Base-by-base conservation (phyloP, 768 basidiomycete genomes). In the Fibroporia radiculosa region DNA sequence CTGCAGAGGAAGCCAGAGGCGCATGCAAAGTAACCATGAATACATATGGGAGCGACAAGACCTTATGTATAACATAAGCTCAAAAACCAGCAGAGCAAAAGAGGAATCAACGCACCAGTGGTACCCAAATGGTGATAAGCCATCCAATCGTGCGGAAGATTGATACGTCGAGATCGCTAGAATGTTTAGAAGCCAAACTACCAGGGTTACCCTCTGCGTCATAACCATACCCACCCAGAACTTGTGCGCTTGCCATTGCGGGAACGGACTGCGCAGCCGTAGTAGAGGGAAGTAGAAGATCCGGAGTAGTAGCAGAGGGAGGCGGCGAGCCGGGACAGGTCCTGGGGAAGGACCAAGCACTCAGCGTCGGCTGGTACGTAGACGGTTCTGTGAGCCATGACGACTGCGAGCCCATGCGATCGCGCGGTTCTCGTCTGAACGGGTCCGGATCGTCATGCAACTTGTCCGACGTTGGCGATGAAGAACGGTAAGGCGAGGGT, bases 321-420 rank as follows among this genome's bases (percentile, higher is more conserved):
- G 59, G 50, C n/a, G 66, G 60, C 6, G 58, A 57, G 3, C 51
- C 49, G 11, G 59, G 50, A n/a, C 48, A 54, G 14, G 71, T 72
- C 3, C 75, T 62, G 14, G 85, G 77, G 66, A 75, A 86, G 1
- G 82, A 84, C 81, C 83, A 87, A 7, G 75, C 72, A 19, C 84
- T 76, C 18, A 79, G 45, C 0, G 80, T 78, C 12, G 69, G 64
- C 34, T 75, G 77, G 10, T 80, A 75, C 10, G 69, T 77, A 34
- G 75, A 69, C 6, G 73, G 72, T 3, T 82, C 82, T 0, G 81
- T 81, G 45, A 88, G 60, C 85, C 85, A 87, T 3, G 84, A 88
- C 14, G 68, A 77, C 58, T 84, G 81, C 6, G 84, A 84, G 7
- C 72, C 79, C 25, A 59, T 59, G 18, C 33, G 42, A 22, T 44